Evolutionary conservation across 169 alveolate genomes (phyloP).

Genomic region (Babesia ovis): DNA sequence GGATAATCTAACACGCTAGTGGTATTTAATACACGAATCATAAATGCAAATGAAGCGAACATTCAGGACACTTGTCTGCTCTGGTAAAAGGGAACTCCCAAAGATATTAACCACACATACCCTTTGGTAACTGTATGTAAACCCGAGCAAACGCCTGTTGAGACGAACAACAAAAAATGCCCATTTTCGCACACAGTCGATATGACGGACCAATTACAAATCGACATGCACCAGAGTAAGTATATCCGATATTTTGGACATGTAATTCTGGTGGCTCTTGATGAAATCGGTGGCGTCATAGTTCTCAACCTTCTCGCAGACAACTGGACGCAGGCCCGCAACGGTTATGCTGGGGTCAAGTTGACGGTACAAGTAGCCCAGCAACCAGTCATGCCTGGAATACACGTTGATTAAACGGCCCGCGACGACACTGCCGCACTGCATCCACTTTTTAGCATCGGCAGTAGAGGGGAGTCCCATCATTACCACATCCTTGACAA

Average conservation of each 20-base stretch:
- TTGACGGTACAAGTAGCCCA: conserved; percentile 88
- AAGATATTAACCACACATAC: no score
- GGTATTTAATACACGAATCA: no score
- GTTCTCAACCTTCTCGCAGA: conserved; percentile 76
- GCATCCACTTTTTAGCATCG: conserved; percentile 81
- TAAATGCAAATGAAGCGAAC: no score
- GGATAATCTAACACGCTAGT: no score
- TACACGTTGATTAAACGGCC: conserved; percentile 88
- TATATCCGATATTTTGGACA: conserved; percentile 42
- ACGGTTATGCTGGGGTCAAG: conserved; percentile 74
- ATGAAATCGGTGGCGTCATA: conserved; percentile 82
- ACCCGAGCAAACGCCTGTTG: no score
- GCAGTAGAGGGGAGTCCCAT: conserved; percentile 88
- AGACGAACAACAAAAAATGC: no score
- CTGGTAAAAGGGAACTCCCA: no score
- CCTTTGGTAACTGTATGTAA: no score
- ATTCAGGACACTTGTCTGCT: no score
- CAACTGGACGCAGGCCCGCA: conserved; percentile 82
- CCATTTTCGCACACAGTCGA: no score
- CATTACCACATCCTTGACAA: conserved; percentile 83
- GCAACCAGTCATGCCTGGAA: conserved; percentile 86
- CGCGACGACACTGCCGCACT: conserved; percentile 86
- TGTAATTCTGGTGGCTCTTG: conserved; percentile 66
- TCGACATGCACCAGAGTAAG: conserved; percentile 45
- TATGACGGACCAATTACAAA: conserved; percentile 11